Base-by-base conservation (phyloP, 805 yeast species). In the Metschnikowia amazonensis region DNA sequence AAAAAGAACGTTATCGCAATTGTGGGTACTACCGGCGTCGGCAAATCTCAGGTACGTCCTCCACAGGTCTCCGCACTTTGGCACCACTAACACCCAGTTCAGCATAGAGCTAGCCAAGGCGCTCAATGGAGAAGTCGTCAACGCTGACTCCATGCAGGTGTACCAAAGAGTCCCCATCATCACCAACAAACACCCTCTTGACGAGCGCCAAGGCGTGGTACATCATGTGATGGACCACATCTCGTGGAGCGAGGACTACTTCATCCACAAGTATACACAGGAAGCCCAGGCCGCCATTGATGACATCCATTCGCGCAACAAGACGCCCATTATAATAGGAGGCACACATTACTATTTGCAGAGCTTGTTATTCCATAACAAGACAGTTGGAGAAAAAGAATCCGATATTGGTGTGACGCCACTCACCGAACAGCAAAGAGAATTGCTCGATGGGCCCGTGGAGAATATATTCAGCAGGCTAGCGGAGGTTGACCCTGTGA, bases 61-160 rank as follows among this genome's bases (percentile, higher is more conserved):
- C 23, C n/a, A 11, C 17, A 9, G 5, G 18, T 24, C 16, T 17
- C 13, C 23, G 18, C 9, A 14, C 34, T 14, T 11, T 6, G 13
- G 20, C 14, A 2, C 14, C 6, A 36, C 48, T 47, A 45, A 42
- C 52, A 45, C 34, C 5, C 38, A 81, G 75, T 76, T 86, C 48
- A 78, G 88, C 37, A 80, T 89, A 2, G 92, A 89, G 49, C 62
- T 94, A 17, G 97, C 97, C 9, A 74, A 78, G 53, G 74, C 75
- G 23, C 75, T 85, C 43, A 77, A 82, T 59, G 98, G 98, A 17
- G 98, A 94, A 60, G 75, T 94, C 51, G 86, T 94, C 51, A 94
- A 94, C 64, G 96, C 96, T 0, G 99, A 94, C 62, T 89, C 98
- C 1, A 90, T 94, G 97, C 99, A 94, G 65, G 86, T 94, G 73